Percentiles rank a stretch among this genome's conserved stretches.
These are phyloP conservation scores for Candida patagonica DNA, from an alignment of 805 yeast species.

Conservation along the genomic window DNA sequence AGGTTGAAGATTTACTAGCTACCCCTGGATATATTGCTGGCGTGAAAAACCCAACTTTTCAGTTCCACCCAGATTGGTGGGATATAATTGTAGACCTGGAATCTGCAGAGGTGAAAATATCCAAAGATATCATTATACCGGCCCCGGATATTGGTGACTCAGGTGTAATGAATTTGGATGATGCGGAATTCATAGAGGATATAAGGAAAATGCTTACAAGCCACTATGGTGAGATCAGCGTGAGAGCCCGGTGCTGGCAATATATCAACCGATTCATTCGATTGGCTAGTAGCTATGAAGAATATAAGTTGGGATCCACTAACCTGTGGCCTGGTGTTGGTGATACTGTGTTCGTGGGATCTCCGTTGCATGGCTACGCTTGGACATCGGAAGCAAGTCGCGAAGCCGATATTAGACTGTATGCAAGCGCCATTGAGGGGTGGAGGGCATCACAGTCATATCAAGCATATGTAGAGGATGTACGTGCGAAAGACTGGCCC, in stretches of 20 bases:
- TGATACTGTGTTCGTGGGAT: constrained; percentile 13
- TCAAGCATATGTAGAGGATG: constrained; percentile 19
- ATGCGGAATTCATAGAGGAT: constrained; percentile 21
- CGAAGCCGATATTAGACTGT: constrained; percentile 17
- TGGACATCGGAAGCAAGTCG: constrained; percentile 23
- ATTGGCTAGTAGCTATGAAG: constrained; percentile 23
- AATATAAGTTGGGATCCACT: constrained; percentile 17
- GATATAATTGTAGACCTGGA: constrained; percentile 48
- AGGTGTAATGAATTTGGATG: constrained; percentile 10
- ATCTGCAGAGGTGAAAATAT: constrained; percentile 27
- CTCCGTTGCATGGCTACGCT: constrained; percentile 25
- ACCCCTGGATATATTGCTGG: constrained; percentile 49
- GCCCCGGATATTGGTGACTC: neutral
- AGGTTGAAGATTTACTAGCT: constrained; percentile 40
- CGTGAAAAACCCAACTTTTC: constrained; percentile 52
- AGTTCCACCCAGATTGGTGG: constrained; percentile 45
- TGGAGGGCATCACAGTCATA: constrained; percentile 24
- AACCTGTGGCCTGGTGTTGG: constrained; percentile 16
- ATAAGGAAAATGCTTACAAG: constrained; percentile 21
- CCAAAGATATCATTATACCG: constrained; percentile 15
- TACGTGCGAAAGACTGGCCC: constrained; percentile 13
- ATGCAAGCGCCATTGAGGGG: constrained; percentile 23
- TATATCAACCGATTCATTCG: constrained; percentile 22
- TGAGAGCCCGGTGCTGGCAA: constrained; percentile 22
- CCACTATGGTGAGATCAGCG: constrained; percentile 23